Evolutionary conservation across 805 yeast genomes (phyloP).

Genomic region (Candida easanensis): DNA sequence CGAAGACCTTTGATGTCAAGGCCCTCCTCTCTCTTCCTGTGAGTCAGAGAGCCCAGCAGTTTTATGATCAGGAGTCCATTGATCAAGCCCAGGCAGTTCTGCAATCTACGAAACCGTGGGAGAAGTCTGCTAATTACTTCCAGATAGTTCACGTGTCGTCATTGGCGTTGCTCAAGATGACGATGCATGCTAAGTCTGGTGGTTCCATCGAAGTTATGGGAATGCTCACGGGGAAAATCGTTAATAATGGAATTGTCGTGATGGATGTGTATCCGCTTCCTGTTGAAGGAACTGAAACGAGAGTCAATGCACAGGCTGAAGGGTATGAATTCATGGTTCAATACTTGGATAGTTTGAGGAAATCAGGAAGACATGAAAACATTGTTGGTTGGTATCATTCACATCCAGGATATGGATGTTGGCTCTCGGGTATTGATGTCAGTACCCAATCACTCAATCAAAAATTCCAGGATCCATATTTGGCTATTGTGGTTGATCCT

Average conservation of each 20-base stretch:
- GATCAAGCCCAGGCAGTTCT: slow-evolving; percentile 16
- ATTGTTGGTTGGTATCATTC: slow-evolving; percentile 99
- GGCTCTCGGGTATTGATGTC: slow-evolving; percentile 92
- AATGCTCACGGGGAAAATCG: slow-evolving; percentile 78
- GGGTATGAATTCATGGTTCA: slow-evolving; percentile 95
- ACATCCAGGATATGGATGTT: slow-evolving; percentile 97
- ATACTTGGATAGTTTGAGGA: slow-evolving; percentile 57
- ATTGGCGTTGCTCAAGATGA: slow-evolving; percentile 71
- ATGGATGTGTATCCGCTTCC: slow-evolving; percentile 85
- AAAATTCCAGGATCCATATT: slow-evolving; percentile 85
- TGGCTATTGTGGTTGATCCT: slow-evolving; percentile 89
- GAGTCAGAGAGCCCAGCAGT: slow-evolving; percentile 12
- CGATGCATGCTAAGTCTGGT: slow-evolving; percentile 77
- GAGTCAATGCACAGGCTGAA: slow-evolving; percentile 92
- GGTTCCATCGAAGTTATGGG: slow-evolving; percentile 95
- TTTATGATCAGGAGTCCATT: slow-evolving; percentile 15
- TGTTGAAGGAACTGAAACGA: slow-evolving; percentile 92
- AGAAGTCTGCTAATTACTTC: slow-evolving; percentile 55
- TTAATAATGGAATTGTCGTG: slow-evolving; percentile 55
- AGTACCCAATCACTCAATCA: slow-evolving; percentile 85
- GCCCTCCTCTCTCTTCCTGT: slow-evolving; percentile 15
- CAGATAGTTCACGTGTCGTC: slow-evolving; percentile 62
- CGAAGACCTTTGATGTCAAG: slow-evolving; percentile 18
- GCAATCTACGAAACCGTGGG: slow-evolving; percentile 49
- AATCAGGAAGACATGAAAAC: slow-evolving; percentile 53